Conservation (phyloP, 2,329 filamentous ascomycete genomes). For the Septoria linicola region DNA sequence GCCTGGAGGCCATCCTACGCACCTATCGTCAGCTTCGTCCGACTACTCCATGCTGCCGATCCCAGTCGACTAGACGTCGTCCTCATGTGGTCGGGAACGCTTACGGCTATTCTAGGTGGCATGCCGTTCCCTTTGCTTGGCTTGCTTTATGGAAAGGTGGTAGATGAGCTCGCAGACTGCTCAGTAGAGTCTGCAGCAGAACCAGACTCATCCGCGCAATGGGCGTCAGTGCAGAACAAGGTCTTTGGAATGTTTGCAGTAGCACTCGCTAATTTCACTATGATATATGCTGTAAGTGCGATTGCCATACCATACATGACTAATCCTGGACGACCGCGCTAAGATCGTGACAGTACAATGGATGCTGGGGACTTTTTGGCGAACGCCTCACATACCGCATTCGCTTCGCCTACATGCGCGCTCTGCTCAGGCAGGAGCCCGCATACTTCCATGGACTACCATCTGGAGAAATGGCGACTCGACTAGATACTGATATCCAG, state of each 20-base stretch:
- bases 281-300: slow-evolving; percentile 5
- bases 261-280: background rate
- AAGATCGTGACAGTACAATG: background rate
- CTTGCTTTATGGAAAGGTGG: slow-evolving; percentile 2
- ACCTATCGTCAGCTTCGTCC: background rate
- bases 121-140: slow-evolving; percentile 5
- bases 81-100: slow-evolving; percentile 5
- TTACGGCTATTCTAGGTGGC: background rate
- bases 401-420: slow-evolving; percentile 59
- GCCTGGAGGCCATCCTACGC: slow-evolving; percentile 1
- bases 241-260: slow-evolving; percentile 4
- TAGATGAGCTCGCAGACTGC: slow-evolving; percentile 6
- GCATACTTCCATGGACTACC: slow-evolving; percentile 63
- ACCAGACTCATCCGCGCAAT: background rate
- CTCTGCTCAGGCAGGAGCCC: slow-evolving; percentile 60
- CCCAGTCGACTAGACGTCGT: slow-evolving; percentile 5
- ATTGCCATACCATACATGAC: background rate
- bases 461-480: slow-evolving; percentile 60
- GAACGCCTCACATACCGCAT: slow-evolving; percentile 63
- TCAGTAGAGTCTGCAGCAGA: background rate
- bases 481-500: slow-evolving; percentile 65
- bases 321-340: background rate
- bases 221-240: slow-evolving; percentile 7
- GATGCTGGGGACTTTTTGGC: slow-evolving; percentile 59
- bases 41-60: slow-evolving; percentile 1